Percentiles rank a stretch among this genome's conserved stretches.
Evolutionary conservation across 495 filamentous ascomycete species (phyloP).

Genomic region (Acidomyces sp.): DNA sequence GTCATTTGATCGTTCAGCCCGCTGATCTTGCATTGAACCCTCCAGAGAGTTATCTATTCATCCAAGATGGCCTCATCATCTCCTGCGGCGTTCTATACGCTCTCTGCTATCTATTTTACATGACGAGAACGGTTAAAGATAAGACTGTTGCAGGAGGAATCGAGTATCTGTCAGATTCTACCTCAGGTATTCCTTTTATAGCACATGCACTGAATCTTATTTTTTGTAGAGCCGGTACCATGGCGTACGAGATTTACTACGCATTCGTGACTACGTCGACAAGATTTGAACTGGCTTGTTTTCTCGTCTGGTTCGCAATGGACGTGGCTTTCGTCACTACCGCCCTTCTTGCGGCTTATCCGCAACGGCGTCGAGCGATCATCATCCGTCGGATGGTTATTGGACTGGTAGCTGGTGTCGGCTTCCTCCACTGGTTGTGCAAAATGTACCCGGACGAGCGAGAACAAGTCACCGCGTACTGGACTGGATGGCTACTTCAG

Average conservation of each 20-base stretch:
- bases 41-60: constrained; percentile 14
- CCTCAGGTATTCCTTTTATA: too few species aligned
- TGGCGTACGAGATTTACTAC: constrained; percentile 15
- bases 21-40: constrained; percentile 10
- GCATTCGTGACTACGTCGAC: constrained; percentile 8
- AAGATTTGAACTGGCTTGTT: constrained; percentile 7
- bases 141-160: constrained; percentile 6
- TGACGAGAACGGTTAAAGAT: constrained; percentile 10
- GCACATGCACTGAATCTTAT: too few species aligned
- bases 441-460: constrained; percentile 5
- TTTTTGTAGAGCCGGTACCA: not conserved
- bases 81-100: constrained; percentile 17
- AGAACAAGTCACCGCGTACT: constrained; percentile 9
- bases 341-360: constrained; percentile 3
- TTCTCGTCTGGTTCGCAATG: constrained; percentile 9
- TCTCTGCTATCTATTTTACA: constrained; percentile 20
- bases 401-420: not conserved
- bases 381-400: not conserved
- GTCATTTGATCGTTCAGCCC: constrained; percentile 11
- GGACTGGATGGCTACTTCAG: constrained; percentile 4
- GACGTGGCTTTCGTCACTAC: constrained; percentile 7
- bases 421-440: constrained; percentile 6
- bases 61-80: constrained; percentile 19
- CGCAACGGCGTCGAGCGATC: not conserved
- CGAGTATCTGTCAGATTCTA: constrained; percentile 10